Evolutionary conservation across 139 green algal genomes (phyloP), one percentile per base, ranked within the genome.

Genomic region (Coccomyxa sp.): DNA sequence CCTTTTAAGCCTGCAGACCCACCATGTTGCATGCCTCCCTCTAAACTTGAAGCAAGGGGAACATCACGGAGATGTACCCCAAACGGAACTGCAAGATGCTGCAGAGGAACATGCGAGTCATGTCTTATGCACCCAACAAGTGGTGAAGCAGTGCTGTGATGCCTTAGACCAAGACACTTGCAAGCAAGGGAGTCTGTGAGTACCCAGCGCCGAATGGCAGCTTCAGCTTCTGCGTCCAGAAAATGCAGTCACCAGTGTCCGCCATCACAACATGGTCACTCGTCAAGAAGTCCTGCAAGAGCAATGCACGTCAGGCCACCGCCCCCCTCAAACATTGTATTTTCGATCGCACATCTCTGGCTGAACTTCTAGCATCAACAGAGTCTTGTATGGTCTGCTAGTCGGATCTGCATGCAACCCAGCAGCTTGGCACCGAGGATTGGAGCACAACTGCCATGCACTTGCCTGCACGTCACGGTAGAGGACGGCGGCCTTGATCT

Each of bases 161-260:
- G 38, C 38, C 38, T 51, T 51, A 51, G 3, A 51, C 38, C 38
- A 51, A 80, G 81, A 32, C 51, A 83, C 45, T 17, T 28, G 74
- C 25, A 79, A 21, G 25, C 27, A 32, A 23, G 25, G 12, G 14
- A 66, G 1, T 13, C 51, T 21, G 23, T 45, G 7, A 17, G 23
- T 79, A 95, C 82, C 79, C 85, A 82, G 85, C 90, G 15, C 93
- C 93, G 0, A 84, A 58, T 1, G 94, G 94, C 74, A 97, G 91
- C 57, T 82, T 83, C 58, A 97, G 87, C 85, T 94, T 95, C 79
- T 95, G 88, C 16, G 86, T 89, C 86, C 96, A 95, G 91, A 97
- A 97, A 88, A 92, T 94, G 51, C 82, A 90, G 88, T 97, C 94
- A 14, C 93, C 93, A 3, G 92, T 95, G 79, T 95, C 91, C 17